A percentile compares a stretch with the other conserved stretches of the same genome.
Conservation (phyloP, 2,329 filamentous ascomycete genomes). For the Ophiocordyceps camponoti-rufipedis region DNA sequence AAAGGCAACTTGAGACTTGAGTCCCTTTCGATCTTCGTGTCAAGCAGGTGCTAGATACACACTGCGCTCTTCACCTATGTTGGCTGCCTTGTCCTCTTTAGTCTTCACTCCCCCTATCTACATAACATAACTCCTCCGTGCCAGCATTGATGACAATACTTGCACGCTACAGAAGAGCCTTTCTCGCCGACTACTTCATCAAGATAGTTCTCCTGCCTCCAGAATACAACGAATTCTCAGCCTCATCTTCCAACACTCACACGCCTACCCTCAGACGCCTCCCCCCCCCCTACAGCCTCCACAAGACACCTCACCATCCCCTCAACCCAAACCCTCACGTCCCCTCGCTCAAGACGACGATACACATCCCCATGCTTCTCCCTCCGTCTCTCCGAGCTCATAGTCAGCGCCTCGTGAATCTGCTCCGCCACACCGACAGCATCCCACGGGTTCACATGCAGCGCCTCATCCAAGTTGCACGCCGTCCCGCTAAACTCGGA, state of each 20-base stretch:
- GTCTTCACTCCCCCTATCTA: no score
- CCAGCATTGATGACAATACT: no score
- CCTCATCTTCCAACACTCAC: neutral
- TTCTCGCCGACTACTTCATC: no score
- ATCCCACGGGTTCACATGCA: neutral
- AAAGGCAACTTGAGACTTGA: no score
- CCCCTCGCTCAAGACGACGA: neutral
- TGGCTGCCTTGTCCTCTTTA: no score
- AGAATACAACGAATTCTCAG: no score
- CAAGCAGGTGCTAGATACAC: no score
- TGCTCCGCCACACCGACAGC: neutral
- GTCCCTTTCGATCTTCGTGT: no score
- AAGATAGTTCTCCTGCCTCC: no score
- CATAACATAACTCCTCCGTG: no score
- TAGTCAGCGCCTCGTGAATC: neutral
- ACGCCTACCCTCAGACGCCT: neutral
- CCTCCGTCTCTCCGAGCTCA: neutral
- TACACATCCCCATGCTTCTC: neutral
- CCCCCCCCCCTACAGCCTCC: neutral
- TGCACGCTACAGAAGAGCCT: no score
- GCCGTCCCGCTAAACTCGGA: neutral
- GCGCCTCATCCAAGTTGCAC: neutral
- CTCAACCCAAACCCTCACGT: neutral
- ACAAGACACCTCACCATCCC: neutral
- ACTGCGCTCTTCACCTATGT: no score